Evolutionary conservation across 1,284 basidiomycete species (phyloP).

Genomic region (Sporisorium graminicola): DNA sequence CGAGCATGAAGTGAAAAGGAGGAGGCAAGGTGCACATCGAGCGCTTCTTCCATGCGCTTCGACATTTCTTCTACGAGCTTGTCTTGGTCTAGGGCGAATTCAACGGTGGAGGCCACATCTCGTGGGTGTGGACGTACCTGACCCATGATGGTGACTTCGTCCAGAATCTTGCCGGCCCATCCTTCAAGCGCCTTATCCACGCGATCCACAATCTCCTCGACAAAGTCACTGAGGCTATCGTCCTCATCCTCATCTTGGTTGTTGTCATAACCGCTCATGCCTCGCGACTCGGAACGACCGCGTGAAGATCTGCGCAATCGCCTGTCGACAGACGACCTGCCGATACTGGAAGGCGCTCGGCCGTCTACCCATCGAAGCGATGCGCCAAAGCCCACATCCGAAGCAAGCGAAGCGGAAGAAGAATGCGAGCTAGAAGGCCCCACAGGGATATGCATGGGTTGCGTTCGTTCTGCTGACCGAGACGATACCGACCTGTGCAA

Average conservation of each 20-base stretch:
- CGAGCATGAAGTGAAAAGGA: constrained; percentile 19
- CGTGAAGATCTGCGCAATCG: constrained; percentile 9
- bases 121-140: constrained; percentile 54
- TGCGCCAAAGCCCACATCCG: constrained; percentile 9
- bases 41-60: constrained; percentile 26
- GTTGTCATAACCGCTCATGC: not conserved
- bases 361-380: constrained; percentile 18
- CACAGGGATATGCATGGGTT: constrained; percentile 32
- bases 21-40: constrained; percentile 26
- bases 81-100: constrained; percentile 23
- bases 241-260: constrained; percentile 45
- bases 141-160: constrained; percentile 65
- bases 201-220: constrained; percentile 61
- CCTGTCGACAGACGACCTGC: constrained; percentile 29
- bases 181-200: constrained; percentile 59
- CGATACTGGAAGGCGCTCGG: constrained; percentile 16
- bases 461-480: constrained; percentile 12
- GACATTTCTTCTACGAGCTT: constrained; percentile 33
- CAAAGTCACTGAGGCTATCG: constrained; percentile 53
- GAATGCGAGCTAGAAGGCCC: constrained; percentile 24
- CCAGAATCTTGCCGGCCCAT: constrained; percentile 64
- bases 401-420: constrained; percentile 18
- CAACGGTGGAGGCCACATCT: not conserved
- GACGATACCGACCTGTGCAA: constrained; percentile 4
- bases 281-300: not conserved